phyloP scores from a whole-genome alignment of 192 early-diverging fungal genomes.

The Coemansia sp. region DNA sequence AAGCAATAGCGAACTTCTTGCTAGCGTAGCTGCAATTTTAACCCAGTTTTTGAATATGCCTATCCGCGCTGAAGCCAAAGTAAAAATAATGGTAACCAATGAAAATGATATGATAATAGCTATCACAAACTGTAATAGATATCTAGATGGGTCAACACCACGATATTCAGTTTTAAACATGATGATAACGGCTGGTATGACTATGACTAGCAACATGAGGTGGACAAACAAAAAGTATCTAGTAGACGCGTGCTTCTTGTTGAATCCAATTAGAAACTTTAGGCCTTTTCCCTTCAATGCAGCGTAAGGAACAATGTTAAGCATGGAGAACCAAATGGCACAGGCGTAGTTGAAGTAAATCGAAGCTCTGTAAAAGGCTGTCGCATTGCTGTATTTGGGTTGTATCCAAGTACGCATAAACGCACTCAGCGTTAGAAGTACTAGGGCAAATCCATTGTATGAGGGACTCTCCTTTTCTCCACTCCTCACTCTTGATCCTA shows the following conservation, averaged over 20 bases:
- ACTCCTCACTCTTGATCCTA: background rate
- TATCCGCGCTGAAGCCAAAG: background rate
- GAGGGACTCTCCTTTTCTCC: background rate
- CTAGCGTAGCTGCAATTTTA: background rate
- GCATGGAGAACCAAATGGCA: constrained; percentile 7
- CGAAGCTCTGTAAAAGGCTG: constrained; percentile 17
- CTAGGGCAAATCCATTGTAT: background rate
- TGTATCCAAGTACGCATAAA: constrained; percentile 14
- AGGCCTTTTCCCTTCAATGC: background rate
- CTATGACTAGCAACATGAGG: background rate
- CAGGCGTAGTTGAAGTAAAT: constrained; percentile 30
- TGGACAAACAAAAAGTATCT: background rate
- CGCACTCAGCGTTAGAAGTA: background rate
- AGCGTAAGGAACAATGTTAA: background rate
- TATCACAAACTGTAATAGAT: constrained; percentile 18
- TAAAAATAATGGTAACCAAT: background rate
- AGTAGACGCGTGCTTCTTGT: background rate
- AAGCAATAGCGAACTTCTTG: background rate
- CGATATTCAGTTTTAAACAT: constrained; percentile 13
- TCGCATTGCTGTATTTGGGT: background rate
- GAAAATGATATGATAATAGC: constrained; percentile 1
- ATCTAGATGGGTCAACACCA: background rate
- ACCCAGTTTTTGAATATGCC: background rate
- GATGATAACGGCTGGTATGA: constrained; percentile 6
- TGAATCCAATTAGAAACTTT: background rate